Percentiles rank a stretch among this genome's conserved stretches.
These are phyloP conservation scores for Lentinula aciculospora DNA, from an alignment of 768 basidiomycete genomes.

Conservation along the genomic window DNA sequence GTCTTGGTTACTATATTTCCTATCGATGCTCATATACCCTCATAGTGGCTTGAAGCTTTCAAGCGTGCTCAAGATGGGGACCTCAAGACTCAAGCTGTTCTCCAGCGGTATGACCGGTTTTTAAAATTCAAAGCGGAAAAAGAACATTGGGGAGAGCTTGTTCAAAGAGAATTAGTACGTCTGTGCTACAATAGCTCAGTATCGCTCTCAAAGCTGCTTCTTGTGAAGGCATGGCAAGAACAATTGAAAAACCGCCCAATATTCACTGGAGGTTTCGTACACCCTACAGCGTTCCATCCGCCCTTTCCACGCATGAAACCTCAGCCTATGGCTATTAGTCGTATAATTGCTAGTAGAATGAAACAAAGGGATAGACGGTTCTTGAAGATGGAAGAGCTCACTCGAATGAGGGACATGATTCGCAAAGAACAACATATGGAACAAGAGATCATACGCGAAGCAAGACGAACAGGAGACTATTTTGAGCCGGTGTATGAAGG, in stretches of 20 bases:
- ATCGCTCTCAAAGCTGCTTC: not conserved
- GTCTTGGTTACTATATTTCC: too few relatives aligned
- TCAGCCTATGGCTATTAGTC: constrained; percentile 66
- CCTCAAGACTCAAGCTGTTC: constrained; percentile 32
- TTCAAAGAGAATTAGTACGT: constrained; percentile 49
- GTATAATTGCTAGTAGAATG: constrained; percentile 56
- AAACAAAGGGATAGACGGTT: constrained; percentile 35
- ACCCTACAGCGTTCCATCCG: constrained; percentile 53
- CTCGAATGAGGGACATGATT: constrained; percentile 25
- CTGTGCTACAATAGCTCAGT: too few relatives aligned
- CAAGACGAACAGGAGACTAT: not conserved
- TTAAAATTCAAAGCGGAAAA: constrained; percentile 47
- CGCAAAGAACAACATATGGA: constrained; percentile 32
- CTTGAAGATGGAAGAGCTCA: constrained; percentile 24
- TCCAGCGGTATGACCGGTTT: constrained; percentile 54
- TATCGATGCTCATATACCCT: not conserved
- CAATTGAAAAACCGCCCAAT: constrained; percentile 55
- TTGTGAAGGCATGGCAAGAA: constrained; percentile 47
- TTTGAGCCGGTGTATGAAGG: constrained; percentile 3
- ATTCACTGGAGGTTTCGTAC: constrained; percentile 67
- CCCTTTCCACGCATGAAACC: constrained; percentile 79
- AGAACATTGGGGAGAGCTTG: constrained; percentile 37
- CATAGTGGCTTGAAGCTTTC: constrained; percentile 60
- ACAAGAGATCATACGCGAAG: constrained; percentile 4
- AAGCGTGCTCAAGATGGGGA: constrained; percentile 50